These are phyloP conservation scores for Starmerella floris DNA, from an alignment of 805 yeast species.

Conservation along the genomic window DNA sequence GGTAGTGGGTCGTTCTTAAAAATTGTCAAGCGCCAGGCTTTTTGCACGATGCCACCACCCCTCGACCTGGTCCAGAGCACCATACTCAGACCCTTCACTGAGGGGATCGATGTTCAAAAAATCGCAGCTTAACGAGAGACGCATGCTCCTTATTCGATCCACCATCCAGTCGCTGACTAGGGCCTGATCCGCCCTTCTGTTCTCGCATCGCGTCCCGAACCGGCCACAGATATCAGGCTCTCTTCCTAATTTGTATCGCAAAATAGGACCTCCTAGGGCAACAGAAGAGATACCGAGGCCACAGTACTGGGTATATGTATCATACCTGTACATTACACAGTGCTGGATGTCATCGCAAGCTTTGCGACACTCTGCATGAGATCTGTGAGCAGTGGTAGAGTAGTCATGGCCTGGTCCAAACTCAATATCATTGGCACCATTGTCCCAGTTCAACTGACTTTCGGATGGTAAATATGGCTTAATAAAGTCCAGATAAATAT, in stretches of 20 bases:
- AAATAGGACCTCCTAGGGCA: conserved; percentile 22
- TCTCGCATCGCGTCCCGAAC: conserved; percentile 12
- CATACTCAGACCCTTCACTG: conserved; percentile 22
- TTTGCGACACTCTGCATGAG: conserved; percentile 18
- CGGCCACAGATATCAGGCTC: conserved; percentile 9
- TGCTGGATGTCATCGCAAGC: conserved; percentile 17
- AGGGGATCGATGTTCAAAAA: conserved; percentile 14
- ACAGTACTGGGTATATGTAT: conserved; percentile 22
- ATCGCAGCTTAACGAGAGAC: conserved; percentile 21
- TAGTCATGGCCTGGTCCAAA: conserved; percentile 7
- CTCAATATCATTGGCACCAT: conserved; percentile 20
- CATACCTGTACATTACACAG: conserved; percentile 23
- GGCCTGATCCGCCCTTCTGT: conserved; percentile 11
- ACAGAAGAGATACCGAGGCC: conserved; percentile 23
- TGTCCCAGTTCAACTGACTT: conserved; percentile 24
- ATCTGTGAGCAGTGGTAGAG: conserved; percentile 16
- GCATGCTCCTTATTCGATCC: conserved; percentile 22
- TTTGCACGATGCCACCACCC: conserved; percentile 25
- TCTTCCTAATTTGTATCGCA: conserved; percentile 13
- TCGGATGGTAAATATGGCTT: conserved; percentile 16
- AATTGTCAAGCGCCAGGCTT: neutral
- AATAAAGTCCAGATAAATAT: conserved; percentile 23
- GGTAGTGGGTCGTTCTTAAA: too few species aligned
- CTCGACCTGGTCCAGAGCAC: conserved; percentile 23
- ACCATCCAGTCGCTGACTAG: conserved; percentile 23